Base-by-base conservation (phyloP, 75 land plant genomes). In the Pinus taeda region DNA sequence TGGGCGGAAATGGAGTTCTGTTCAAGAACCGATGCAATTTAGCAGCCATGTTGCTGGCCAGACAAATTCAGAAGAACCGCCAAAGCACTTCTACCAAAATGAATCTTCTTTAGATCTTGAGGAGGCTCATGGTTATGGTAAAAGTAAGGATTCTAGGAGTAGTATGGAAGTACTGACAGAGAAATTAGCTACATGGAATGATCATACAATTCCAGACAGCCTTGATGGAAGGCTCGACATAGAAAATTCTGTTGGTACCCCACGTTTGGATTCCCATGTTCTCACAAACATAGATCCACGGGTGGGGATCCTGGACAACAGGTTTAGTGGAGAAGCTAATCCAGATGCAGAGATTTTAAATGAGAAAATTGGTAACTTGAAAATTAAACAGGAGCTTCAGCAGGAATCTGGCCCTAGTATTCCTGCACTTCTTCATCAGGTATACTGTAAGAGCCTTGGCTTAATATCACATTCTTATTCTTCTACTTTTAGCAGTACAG, bases 371-470 rank as follows among this genome's bases (percentile, higher is more conserved):
- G 37, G 22, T 60, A 76, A 74, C 20, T 64, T 79, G 17, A 78
- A 81, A 30, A 20, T 73, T 18, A 74, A 76, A 39, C 78, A 66
- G 14, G 79, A 55, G 21, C 37, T 82, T 20, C 15, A 39, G 22
- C 39, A 69, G 29, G 94, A 88, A 36, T 64, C 84, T 59, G 88
- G 84, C 15, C 83, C 88, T 30, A 89, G 89, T 79, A 88, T 93
- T 73, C 94, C 94, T 71, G 83, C 84, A 81, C 85, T 88, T 75
- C 90, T 96, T 76, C 85, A 93, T 59, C 81, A 85, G 85, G 93
- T 89, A 72, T 65, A 76, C 65, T 65, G 13, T 60, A 33, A 24
- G 49, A 61, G 3, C 37, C 15, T 3, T 21, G 3, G 72, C 21
- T 8, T 0, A 21, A 36, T 24, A 13, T 24, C 73, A 17, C 22